Conservation (phyloP, 106 monocot species). For the Hemerocallis citrina region DNA sequence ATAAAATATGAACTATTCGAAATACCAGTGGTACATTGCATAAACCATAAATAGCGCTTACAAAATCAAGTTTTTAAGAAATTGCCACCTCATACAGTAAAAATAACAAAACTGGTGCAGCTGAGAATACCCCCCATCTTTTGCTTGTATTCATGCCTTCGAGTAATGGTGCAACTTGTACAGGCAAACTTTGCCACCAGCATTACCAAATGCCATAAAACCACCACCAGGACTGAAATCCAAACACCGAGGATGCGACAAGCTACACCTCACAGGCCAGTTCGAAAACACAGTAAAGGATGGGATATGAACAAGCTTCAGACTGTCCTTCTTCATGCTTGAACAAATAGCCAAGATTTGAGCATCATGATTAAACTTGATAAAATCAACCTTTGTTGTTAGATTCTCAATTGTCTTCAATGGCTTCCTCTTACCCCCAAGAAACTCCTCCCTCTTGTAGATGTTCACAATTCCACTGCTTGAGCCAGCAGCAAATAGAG, state of each 20-base stretch:
- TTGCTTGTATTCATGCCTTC: conserved; percentile 35
- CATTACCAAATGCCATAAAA: conserved; percentile 80
- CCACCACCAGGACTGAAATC: conserved; percentile 92
- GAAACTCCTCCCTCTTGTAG: conserved; percentile 69
- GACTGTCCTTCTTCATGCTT: conserved; percentile 56
- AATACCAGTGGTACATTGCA: neutral
- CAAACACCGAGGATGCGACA: conserved; percentile 57
- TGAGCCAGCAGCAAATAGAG: conserved; percentile 76
- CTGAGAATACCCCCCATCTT: neutral
- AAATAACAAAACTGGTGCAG: neutral
- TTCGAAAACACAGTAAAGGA: conserved; percentile 80
- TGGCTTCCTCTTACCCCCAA: conserved; percentile 74
- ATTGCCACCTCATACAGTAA: neutral
- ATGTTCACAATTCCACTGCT: conserved; percentile 77
- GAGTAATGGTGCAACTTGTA: conserved; percentile 87
- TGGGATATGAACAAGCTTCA: conserved; percentile 76
- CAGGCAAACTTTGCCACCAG: conserved; percentile 61
- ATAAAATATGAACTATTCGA: too few species aligned
- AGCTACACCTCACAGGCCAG: conserved; percentile 49
- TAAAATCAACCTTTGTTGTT: conserved; percentile 41
- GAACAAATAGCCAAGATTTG: conserved; percentile 80
- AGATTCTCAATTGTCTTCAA: conserved; percentile 79
- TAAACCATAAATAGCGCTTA: neutral
- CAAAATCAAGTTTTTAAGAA: neutral
- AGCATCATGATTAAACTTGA: conserved; percentile 79